A percentile compares a stretch with the other conserved stretches of the same genome.
Evolutionary conservation across 177 flowering plant species (phyloP).

Genomic region (Tripterygium wilfordii): DNA sequence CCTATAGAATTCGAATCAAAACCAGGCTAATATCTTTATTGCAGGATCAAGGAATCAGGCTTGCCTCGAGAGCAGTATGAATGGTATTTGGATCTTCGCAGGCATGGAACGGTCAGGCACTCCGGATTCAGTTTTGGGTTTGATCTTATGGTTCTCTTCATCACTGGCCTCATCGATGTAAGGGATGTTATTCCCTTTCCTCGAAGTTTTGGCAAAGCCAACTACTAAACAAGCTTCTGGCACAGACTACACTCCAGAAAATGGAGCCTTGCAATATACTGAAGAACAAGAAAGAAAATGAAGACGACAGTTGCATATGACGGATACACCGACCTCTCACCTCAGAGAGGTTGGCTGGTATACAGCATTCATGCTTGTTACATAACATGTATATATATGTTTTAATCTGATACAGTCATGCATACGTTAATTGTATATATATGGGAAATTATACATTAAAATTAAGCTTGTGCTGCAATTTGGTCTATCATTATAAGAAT

Average conservation of each 20-base stretch:
- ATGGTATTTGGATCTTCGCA: constrained; percentile 83
- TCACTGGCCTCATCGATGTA: constrained; percentile 64
- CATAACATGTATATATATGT: too few species aligned
- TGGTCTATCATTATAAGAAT: constrained; percentile 27
- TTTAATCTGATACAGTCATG: not conserved
- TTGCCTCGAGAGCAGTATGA: constrained; percentile 52
- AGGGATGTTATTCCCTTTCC: constrained; percentile 81
- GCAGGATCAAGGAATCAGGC: too few species aligned
- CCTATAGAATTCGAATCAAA: too few species aligned
- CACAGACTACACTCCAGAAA: not conserved
- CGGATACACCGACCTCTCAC: too few species aligned
- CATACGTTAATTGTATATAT: not conserved
- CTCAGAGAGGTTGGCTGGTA: too few species aligned
- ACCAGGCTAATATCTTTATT: too few species aligned
- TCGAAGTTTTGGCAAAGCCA: constrained; percentile 44
- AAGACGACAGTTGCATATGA: not conserved
- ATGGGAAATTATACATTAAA: not conserved
- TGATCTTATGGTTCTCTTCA: constrained; percentile 60
- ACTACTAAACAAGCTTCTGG: constrained; percentile 16
- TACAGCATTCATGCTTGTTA: constrained; percentile 4
- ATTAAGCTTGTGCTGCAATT: constrained; percentile 31
- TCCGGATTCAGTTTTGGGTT: constrained; percentile 72
- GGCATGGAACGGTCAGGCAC: constrained; percentile 68
- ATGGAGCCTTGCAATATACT: not conserved
- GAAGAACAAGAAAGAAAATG: not conserved